These are phyloP conservation scores for Claviceps maximensis DNA, from an alignment of 2,329 filamentous ascomycete species.

Conservation along the genomic window DNA sequence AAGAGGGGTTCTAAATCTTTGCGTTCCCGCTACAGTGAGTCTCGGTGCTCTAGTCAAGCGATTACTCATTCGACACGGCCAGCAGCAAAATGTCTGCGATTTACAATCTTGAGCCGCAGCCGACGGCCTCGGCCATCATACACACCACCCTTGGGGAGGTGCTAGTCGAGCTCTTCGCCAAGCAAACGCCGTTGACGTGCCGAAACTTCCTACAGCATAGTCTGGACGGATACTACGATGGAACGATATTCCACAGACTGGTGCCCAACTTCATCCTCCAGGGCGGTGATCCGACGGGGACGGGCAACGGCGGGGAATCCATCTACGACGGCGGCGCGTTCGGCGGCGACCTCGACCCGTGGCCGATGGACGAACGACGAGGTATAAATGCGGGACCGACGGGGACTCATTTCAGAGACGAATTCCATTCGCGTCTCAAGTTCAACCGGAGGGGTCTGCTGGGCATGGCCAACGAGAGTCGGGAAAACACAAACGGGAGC, in stretches of 20 bases:
- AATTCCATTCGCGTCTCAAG: conserved; percentile 83
- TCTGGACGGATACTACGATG: conserved; percentile 88
- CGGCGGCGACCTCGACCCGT: conserved; percentile 57
- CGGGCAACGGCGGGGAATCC: conserved; percentile 79
- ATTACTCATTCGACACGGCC: not conserved
- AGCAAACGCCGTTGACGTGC: conserved; percentile 80
- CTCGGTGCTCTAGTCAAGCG: not conserved
- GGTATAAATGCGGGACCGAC: conserved; percentile 46
- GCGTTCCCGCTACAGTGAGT: not conserved
- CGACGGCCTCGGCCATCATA: conserved; percentile 81
- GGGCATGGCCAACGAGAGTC: conserved; percentile 89
- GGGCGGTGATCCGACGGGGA: conserved; percentile 87
- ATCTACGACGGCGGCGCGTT: conserved; percentile 80
- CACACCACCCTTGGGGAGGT: conserved; percentile 85
- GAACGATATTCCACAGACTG: conserved; percentile 86
- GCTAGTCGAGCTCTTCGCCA: conserved; percentile 84
- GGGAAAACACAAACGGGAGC: conserved; percentile 70
- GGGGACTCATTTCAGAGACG: conserved; percentile 59
- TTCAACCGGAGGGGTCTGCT: conserved; percentile 83
- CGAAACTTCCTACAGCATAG: conserved; percentile 94
- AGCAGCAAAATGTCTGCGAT: conserved; percentile 62
- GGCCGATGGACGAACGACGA: conserved; percentile 53
- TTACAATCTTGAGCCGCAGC: conserved; percentile 90
- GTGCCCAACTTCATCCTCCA: conserved; percentile 88
- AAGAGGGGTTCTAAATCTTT: too few relatives aligned